phyloP scores from a whole-genome alignment of 257 asterid species.

The Forsythia viridissima region DNA sequence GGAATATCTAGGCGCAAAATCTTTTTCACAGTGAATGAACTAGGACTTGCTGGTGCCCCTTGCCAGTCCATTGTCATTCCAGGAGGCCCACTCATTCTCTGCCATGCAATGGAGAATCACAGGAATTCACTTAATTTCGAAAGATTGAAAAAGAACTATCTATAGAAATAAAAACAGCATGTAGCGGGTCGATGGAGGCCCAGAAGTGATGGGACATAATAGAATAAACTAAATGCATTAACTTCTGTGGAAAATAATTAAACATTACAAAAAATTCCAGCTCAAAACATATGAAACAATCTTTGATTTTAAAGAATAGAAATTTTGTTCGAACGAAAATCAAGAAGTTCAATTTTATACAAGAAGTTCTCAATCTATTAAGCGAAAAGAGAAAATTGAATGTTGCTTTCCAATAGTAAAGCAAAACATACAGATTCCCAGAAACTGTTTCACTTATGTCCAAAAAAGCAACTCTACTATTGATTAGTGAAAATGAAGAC shows the following conservation, averaged over 20 bases:
- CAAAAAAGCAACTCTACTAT: neutral
- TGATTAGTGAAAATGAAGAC: neutral
- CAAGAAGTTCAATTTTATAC: neutral
- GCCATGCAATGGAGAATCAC: conserved; percentile 24
- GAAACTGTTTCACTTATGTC: neutral
- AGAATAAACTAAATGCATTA: no score
- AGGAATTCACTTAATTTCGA: neutral
- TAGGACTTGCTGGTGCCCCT: conserved; percentile 99
- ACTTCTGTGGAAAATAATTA: no score
- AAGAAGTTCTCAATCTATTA: neutral
- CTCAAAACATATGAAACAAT: neutral
- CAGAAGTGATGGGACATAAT: neutral
- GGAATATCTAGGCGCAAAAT: conserved; percentile 96
- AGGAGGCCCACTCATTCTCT: conserved; percentile 84
- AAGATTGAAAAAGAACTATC: neutral
- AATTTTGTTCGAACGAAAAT: neutral
- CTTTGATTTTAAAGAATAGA: neutral
- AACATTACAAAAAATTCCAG: neutral
- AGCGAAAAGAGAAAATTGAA: neutral
- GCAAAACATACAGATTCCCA: neutral
- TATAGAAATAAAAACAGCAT: neutral
- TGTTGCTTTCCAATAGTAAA: neutral
- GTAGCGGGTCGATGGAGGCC: neutral
- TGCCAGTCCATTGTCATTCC: conserved; percentile 99
- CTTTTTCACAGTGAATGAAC: conserved; percentile 84